Conservation (phyloP, 495 filamentous ascomycete genomes). For the Gamarada debralockiae region DNA sequence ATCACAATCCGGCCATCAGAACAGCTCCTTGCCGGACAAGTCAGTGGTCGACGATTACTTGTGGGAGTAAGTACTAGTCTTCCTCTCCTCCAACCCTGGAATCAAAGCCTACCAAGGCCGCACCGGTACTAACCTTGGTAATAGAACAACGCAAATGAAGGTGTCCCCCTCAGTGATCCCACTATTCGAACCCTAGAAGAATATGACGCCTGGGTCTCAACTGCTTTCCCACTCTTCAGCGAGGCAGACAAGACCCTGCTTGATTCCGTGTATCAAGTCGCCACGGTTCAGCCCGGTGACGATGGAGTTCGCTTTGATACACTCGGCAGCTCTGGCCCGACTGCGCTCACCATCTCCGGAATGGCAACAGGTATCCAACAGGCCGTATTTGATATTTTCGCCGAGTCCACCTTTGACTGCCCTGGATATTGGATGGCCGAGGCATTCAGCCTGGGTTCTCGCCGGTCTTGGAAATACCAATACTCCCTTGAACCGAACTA, state of each 20-base stretch:
- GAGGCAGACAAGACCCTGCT: not conserved
- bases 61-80: constrained; percentile 34
- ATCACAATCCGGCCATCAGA: constrained; percentile 46
- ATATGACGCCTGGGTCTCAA: not conserved
- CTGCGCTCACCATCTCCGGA: constrained; percentile 37
- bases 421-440: constrained; percentile 59
- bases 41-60: constrained; percentile 50
- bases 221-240: not conserved
- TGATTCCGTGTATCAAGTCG: not conserved
- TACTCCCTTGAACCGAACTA: constrained; percentile 51
- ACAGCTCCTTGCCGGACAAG: constrained; percentile 42
- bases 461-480: constrained; percentile 51
- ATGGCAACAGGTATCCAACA: constrained; percentile 27
- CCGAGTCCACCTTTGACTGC: constrained; percentile 58
- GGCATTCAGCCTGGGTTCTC: constrained; percentile 37
- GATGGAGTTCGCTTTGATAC: constrained; percentile 30
- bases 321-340: constrained; percentile 35
- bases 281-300: constrained; percentile 8
- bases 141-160: constrained; percentile 52
- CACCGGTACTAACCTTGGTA: no score
- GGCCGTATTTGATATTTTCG: constrained; percentile 42
- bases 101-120: not conserved
- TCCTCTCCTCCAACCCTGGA: no score
- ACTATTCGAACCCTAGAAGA: not conserved
- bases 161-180: constrained; percentile 10